Conservation (phyloP, 2,329 filamentous ascomycete species). For the Fusarium proliferatum region DNA sequence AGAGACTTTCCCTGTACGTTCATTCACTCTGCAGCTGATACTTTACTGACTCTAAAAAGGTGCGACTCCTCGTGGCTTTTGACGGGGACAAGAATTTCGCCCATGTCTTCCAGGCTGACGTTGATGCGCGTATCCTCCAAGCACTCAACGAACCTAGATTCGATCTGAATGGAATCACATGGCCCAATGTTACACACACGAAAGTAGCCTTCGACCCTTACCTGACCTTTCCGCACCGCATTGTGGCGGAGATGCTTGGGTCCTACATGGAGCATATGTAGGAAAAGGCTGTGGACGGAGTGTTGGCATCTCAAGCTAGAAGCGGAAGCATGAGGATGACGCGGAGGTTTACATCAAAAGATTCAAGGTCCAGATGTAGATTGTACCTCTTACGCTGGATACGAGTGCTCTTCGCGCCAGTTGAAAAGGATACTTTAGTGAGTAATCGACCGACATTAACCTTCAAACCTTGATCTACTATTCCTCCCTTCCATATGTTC, state of each 20-base stretch:
- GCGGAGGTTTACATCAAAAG: rapidly evolving
- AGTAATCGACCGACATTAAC: not conserved
- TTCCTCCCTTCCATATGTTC: no score
- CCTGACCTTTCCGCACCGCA: not conserved
- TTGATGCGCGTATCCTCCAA: not conserved
- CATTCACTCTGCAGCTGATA: rapidly evolving
- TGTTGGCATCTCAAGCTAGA: not conserved
- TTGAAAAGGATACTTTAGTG: not conserved
- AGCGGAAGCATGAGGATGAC: not conserved
- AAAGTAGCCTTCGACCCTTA: not conserved
- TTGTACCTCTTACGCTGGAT: no score
- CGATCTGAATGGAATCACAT: not conserved
- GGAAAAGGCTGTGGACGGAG: not conserved
- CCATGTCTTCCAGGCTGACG: not conserved
- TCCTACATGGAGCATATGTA: no score
- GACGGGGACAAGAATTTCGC: not conserved
- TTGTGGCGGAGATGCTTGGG: not conserved
- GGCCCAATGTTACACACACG: not conserved
- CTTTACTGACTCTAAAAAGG: not conserved
- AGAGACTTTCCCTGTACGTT: not conserved
- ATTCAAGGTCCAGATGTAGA: not conserved
- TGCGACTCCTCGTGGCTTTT: not conserved
- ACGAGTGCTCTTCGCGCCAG: not conserved
- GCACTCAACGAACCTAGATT: not conserved
- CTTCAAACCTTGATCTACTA: not conserved